Evolutionary conservation across 2,329 filamentous ascomycete species (phyloP), one percentile per base, ranked within the genome.

Genomic region (Aspergillus sp.): DNA sequence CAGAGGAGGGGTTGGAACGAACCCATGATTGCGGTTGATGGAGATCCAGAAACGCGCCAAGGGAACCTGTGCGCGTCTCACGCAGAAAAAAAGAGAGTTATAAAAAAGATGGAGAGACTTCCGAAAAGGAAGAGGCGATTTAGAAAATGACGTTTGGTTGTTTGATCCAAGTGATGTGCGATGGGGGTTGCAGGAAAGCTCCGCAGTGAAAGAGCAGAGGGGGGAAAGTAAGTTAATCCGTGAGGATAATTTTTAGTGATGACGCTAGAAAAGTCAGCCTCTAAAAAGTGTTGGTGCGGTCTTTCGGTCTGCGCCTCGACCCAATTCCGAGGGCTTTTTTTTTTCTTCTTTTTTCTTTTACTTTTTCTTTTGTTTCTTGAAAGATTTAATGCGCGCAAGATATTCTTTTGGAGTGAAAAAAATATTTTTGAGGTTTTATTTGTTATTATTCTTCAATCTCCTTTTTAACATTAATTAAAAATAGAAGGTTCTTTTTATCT

Each of bases 21-120:
- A 82, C 80, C 80, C 80, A 88, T 88, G 84, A 85, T 87, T 86
- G 84, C 82, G 80, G 79, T 75, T 72, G 66, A 66, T 70, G 64
- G 65, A 67, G 65, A 66, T 66, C 58, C 63, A 66, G 72, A 75
- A 74, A 75, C 74, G 75, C 76, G 76, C 76, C 63, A 71, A 67
- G 65, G 63, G 62, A 59, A 68, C 62, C 68, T 74, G 75, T 75
- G 77, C 76, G 75, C 75, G 72, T 69, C 73, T 77, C 71, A 71
- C 61, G 63, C 60, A 63, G 58, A 64, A 65, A 16, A 61, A 58
- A 56, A 57, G 59, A 67, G 67, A 69, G 61, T 66, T 36, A 49
- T 58, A 39, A 56, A 63, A 49, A 47, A 49, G 55, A 49, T 20
- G 45, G 58, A 62, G 63, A 55, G 56, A 56, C 62, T 63, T 67